Conservation (phyloP, 108 stramenopile species). For the Fistulifera solaris region DNA sequence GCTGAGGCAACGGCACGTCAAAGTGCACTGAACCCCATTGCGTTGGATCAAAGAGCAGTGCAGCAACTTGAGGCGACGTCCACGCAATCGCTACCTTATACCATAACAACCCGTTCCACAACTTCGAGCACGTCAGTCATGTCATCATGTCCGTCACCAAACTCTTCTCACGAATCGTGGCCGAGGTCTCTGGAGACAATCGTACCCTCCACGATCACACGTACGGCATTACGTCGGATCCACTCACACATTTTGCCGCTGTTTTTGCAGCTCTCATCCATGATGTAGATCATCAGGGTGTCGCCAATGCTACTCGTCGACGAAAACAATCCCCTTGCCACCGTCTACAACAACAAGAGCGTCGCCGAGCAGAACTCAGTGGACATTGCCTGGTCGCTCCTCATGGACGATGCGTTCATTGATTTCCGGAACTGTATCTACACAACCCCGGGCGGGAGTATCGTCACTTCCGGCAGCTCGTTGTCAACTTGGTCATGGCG, state of each 20-base stretch:
- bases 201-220: constrained; percentile 19
- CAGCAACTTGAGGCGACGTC: constrained; percentile 9
- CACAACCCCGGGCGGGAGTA: constrained; percentile 16
- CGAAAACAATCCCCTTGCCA: constrained; percentile 22
- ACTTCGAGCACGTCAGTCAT: constrained; percentile 37
- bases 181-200: constrained; percentile 3
- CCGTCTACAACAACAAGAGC: constrained; percentile 25
- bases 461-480: constrained; percentile 30
- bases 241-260: constrained; percentile 41
- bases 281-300: constrained; percentile 51
- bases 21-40: not conserved
- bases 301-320: constrained; percentile 44
- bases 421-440: constrained; percentile 21
- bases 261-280: constrained; percentile 49
- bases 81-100: constrained; percentile 15
- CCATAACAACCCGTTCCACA: constrained; percentile 29
- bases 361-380: constrained; percentile 45
- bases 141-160: constrained; percentile 28
- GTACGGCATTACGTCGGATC: constrained; percentile 40
- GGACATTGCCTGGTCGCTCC: constrained; percentile 31
- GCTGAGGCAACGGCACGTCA: not conserved
- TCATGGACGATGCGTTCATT: constrained; percentile 23
- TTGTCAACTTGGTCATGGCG: constrained; percentile 34
- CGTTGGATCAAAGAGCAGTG: not conserved
- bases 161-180: constrained; percentile 25